These are phyloP conservation scores for Acanthamoeba castellanii DNA, from an alignment of 208 protist species.

Conservation along the genomic window DNA sequence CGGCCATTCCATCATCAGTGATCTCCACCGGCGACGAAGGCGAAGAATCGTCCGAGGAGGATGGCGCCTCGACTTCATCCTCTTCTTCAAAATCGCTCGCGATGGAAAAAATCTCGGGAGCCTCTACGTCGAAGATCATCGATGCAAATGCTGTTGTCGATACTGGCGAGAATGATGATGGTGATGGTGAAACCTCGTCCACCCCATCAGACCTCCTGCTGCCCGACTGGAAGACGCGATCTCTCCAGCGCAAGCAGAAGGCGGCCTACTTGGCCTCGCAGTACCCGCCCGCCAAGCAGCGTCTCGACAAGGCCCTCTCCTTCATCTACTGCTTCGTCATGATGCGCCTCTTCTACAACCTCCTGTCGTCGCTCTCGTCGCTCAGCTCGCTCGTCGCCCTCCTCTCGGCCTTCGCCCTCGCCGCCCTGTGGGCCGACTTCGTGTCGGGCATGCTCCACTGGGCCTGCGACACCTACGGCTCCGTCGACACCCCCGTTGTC, in stretches of 20 bases:
- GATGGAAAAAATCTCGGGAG: too few species aligned
- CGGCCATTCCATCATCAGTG: too few species aligned
- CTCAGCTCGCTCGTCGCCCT: background rate
- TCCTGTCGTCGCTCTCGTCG: constrained; percentile 35
- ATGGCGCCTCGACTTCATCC: too few species aligned
- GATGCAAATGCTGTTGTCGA: too few species aligned
- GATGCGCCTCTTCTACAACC: constrained; percentile 44
- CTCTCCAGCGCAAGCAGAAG: constrained; percentile 41
- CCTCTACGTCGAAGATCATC: too few species aligned
- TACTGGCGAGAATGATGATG: too few species aligned
- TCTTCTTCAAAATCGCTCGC: too few species aligned
- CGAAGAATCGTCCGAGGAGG: too few species aligned
- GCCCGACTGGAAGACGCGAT: constrained; percentile 17
- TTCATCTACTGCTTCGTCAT: constrained; percentile 37
- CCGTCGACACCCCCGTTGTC: constrained; percentile 92
- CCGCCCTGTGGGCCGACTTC: constrained; percentile 93
- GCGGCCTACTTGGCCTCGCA: constrained; percentile 60
- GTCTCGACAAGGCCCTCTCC: constrained; percentile 36
- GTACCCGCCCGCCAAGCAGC: constrained; percentile 56
- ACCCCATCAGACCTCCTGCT: too few species aligned
- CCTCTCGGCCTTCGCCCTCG: constrained; percentile 83
- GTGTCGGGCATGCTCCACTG: constrained; percentile 93
- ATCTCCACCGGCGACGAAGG: too few species aligned
- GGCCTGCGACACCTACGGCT: constrained; percentile 94
- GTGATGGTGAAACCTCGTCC: too few species aligned